Evolutionary conservation across 257 asterid genomes (phyloP).

Genomic region (Plectranthus barbatus): DNA sequence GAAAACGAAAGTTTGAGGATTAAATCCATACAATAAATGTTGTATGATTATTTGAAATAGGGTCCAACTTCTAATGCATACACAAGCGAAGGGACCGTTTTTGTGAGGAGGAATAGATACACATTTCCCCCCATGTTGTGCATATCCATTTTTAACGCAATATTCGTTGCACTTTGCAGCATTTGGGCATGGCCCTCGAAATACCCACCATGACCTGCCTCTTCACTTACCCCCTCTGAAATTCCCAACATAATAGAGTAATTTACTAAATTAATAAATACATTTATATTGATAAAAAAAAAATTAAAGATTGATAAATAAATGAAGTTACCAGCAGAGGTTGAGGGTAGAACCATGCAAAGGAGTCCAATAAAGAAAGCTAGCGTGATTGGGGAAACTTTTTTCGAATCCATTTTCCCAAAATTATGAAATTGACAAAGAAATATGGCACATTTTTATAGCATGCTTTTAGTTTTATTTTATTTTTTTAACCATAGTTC

Average conservation of each 20-base stretch:
- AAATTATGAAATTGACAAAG: too few species aligned
- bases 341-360: background rate
- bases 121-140: background rate
- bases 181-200: conserved; percentile 4
- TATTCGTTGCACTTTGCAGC: background rate
- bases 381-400: background rate
- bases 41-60: too few species aligned
- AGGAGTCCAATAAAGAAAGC: background rate
- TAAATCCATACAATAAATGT: too few species aligned
- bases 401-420: background rate
- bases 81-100: background rate
- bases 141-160: background rate
- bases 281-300: background rate
- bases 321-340: background rate
- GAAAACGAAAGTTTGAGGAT: too few species aligned
- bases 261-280: too few species aligned
- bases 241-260: background rate
- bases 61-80: background rate
- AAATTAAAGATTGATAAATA: background rate
- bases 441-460: too few species aligned
- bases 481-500: too few species aligned
- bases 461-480: too few species aligned
- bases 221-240: background rate
- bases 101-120: background rate
- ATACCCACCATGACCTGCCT: background rate